Evolutionary conservation across 2,329 filamentous ascomycete genomes (phyloP), one percentile per base, ranked within the genome.

Genomic region (Trichoderma atroviride): DNA sequence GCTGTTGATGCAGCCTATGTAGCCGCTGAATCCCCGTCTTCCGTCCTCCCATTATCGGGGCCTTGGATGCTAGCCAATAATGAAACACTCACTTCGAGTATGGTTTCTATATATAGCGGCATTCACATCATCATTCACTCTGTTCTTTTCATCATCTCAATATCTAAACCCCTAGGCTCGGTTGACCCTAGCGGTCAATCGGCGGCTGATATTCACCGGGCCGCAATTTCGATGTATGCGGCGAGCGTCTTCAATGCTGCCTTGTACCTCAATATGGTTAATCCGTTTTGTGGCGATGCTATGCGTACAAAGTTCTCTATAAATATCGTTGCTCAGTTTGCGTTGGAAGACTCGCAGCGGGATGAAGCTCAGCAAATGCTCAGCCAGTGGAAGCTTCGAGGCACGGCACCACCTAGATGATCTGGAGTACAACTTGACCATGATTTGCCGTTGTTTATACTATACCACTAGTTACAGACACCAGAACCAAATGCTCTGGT

Each of bases 241-340:
- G 27, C 66, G 3, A 29, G 19, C 27, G 35, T 68, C 27, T 68
- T 68, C 24, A 40, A 62, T n/a, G 57, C 58, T 24, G 53, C 57
- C 5, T n/a, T 19, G 19, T 47, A 68, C 33, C 50, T 68, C 0
- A 55, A 35, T 22, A 62, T 68, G 66, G 61, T 62, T 10, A 61
- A 68, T 7, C 66, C 57, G 0, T 68, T 68, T 35, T 68, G 66
- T n/a, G 66, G 66, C n/a, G 66, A 68, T 22, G 9, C 58, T 27
- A 16, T 62, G 1, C 57, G 66, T 14, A 56, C 66, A 19, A 56
- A 7, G 2, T 61, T 62, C 14, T 55, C 66, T 4, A 47, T 61
- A 1, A 50, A 14, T 14, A 57, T 69, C 5, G 66, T 69, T 27
- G 33, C 35, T 24, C 66, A 62, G 16, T 57, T 69, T 11, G 66